Conservation (phyloP, 2,329 filamentous ascomycete genomes). For the Moelleriella libera region DNA sequence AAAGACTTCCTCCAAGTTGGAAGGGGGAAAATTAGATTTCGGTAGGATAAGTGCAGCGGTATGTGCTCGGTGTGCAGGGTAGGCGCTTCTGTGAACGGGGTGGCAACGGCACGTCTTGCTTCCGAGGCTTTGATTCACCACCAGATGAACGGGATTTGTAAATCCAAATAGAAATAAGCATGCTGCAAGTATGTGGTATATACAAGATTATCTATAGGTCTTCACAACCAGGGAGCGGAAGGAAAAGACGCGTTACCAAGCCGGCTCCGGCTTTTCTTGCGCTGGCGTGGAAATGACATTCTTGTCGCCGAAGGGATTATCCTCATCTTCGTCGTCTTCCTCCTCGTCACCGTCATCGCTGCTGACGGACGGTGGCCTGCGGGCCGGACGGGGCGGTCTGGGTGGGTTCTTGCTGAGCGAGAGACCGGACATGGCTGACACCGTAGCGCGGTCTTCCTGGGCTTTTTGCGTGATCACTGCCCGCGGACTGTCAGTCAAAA, state of each 20-base stretch:
- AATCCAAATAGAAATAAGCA: neutral
- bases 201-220: neutral
- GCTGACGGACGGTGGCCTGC: neutral
- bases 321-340: conserved; percentile 59
- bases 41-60: too few species aligned
- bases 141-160: neutral
- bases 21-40: too few species aligned
- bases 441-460: conserved; percentile 23
- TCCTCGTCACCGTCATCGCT: conserved; percentile 24
- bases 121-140: neutral
- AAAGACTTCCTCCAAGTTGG: too few species aligned
- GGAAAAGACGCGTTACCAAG: conserved; percentile 11
- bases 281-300: conserved; percentile 45
- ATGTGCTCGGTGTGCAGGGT: too few species aligned
- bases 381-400: conserved; percentile 23
- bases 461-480: conserved; percentile 39
- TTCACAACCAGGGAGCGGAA: neutral
- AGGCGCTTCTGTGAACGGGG: too few species aligned
- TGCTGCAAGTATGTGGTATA: neutral
- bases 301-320: conserved; percentile 75
- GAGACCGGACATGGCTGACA: conserved; percentile 27
- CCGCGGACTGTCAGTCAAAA: neutral
- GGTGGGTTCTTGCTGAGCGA: conserved; percentile 20
- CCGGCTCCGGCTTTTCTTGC: conserved; percentile 14
- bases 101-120: neutral